These are phyloP conservation scores for Fulvia fulva DNA, from an alignment of 2,329 filamentous ascomycete genomes.

Conservation along the genomic window DNA sequence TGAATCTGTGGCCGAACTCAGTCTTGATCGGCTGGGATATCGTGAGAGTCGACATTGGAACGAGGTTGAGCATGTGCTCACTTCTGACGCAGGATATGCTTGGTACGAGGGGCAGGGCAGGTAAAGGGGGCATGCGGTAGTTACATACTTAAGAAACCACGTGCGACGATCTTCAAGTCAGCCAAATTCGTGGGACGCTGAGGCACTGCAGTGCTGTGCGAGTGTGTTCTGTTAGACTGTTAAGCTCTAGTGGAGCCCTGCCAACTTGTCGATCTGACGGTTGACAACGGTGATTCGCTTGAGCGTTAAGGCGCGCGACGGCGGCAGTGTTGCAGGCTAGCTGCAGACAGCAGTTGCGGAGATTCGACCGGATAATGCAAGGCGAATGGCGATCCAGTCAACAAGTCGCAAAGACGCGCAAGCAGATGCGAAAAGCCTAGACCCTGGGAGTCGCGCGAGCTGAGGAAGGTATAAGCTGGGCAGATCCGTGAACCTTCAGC, in stretches of 20 bases:
- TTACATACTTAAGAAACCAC: constrained; percentile 17
- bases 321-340: constrained; percentile 15
- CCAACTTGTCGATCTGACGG: constrained; percentile 16
- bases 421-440: constrained; percentile 10
- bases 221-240: constrained; percentile 1
- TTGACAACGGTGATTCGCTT: constrained; percentile 19
- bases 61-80: constrained; percentile 23
- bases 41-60: constrained; percentile 46
- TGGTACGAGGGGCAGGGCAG: constrained; percentile 9
- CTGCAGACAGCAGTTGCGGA: constrained; percentile 21
- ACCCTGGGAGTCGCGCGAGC: constrained; percentile 11
- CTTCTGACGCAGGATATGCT: constrained; percentile 4
- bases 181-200: constrained; percentile 12
- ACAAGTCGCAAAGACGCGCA: constrained; percentile 11
- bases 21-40: constrained; percentile 46
- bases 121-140: constrained; percentile 15
- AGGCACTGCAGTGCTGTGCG: constrained; percentile 1
- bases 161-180: constrained; percentile 17
- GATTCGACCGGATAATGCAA: constrained; percentile 20
- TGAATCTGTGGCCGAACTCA: constrained; percentile 46
- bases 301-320: constrained; percentile 7
- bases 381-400: constrained; percentile 21
- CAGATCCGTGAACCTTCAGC: constrained; percentile 5
- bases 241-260: constrained; percentile 21
- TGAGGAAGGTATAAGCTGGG: constrained; percentile 18